Base-by-base conservation (phyloP, 2,329 filamentous ascomycete species). In the Cytospora chrysosperma region DNA sequence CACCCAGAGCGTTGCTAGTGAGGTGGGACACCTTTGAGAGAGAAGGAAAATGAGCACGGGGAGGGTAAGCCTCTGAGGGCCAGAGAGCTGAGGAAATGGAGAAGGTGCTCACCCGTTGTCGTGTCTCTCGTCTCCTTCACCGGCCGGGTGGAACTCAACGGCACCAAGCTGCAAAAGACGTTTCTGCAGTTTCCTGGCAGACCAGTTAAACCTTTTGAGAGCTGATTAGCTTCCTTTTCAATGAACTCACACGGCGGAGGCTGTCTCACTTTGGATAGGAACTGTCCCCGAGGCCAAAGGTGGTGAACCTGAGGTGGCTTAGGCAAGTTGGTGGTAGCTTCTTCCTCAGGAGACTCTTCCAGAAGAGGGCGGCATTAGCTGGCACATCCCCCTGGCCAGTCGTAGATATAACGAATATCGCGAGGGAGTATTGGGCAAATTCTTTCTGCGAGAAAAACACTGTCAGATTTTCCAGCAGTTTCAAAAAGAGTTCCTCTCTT, bases 331-430 rank as follows among this genome's bases (percentile, higher is more conserved):
- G 81, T 15, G 89, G 85, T 30, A 99, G 82, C 69, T 87, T 91
- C 75, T 90, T 93, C 68, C 92, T 85, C 21, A 96, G 81, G 43
- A 99, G 81, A 65, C 87, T 90, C 72, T 86, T 92, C 95, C 95
- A 99, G 72, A 99, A 93, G 1, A 78, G 79, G 51, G 87, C 82
- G 3, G 90, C 87, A 79, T 98, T 98, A 62, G 86, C 85, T 2
- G 95, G 95, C 73, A 98, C 84, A 68, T 98, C 93, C 7, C 95
- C 95, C 77, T 99, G 94, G 6, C 95, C 95, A 0, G 95, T 97
- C 0, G 95, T 99, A 6, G 95, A 96, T 24, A 96, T 81, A 65
- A 92, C 87, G 70, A 99, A 91, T 57, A 98, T 80, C 28, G 92
- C 85, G 24, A 94, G 76, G 1, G 76, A 77, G 62, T 81, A 78